Conservation (phyloP, 2,329 filamentous ascomycete species). For the Daldinia sp. region DNA sequence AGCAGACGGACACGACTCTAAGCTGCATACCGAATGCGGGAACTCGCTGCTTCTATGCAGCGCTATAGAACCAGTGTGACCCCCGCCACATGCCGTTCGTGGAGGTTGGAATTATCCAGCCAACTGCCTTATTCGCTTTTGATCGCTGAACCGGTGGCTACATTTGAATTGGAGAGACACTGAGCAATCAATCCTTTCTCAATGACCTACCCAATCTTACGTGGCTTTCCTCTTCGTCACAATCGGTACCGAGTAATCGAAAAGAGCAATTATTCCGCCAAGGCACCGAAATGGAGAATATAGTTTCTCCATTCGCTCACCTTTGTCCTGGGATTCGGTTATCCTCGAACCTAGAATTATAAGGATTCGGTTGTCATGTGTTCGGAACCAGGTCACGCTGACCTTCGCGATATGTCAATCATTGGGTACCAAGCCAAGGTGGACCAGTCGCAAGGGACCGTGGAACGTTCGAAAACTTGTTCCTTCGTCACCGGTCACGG, state of each 20-base stretch:
- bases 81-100: constrained; percentile 36
- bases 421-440: constrained; percentile 41
- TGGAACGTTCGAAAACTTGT: constrained; percentile 37
- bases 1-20: constrained; percentile 29
- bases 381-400: constrained; percentile 32
- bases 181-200: constrained; percentile 12
- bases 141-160: constrained; percentile 31
- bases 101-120: constrained; percentile 29
- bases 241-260: constrained; percentile 22
- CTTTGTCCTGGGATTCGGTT: constrained; percentile 28
- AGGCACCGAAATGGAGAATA: constrained; percentile 25
- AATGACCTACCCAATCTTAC: constrained; percentile 34
- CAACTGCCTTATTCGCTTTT: constrained; percentile 36
- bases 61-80: constrained; percentile 29
- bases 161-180: constrained; percentile 19
- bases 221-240: constrained; percentile 26
- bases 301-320: constrained; percentile 15
- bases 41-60: constrained; percentile 35
- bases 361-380: constrained; percentile 37
- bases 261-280: constrained; percentile 4
- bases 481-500: constrained; percentile 26
- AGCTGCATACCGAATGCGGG: constrained; percentile 35
- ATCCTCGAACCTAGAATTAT: constrained; percentile 27
- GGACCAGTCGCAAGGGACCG: constrained; percentile 35
- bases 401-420: constrained; percentile 23